Evolutionary conservation across 768 basidiomycete species (phyloP).

Genomic region (Pholiota microspora): DNA sequence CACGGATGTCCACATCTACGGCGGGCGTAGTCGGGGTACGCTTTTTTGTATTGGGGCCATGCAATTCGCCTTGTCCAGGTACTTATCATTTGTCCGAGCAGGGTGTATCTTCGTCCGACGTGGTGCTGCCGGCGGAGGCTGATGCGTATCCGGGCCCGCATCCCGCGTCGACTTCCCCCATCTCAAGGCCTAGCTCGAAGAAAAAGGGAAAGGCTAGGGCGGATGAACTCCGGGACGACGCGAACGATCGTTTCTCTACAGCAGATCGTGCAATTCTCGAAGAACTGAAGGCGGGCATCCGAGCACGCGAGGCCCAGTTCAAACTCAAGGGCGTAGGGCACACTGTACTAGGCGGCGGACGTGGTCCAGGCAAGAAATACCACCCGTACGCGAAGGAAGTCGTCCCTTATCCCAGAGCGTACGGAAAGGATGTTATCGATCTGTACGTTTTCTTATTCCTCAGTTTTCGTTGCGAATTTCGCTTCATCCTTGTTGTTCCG

Average conservation of each 20-base stretch:
- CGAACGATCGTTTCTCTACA: conserved; percentile 44
- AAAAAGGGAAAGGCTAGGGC: not conserved
- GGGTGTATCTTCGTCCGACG: not conserved
- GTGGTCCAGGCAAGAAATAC: conserved; percentile 45
- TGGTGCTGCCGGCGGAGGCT: not conserved
- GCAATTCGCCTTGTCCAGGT: not conserved
- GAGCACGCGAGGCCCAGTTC: conserved; percentile 57
- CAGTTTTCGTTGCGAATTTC: conserved; percentile 4
- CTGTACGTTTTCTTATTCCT: conserved; percentile 45
- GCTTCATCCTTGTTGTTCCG: not conserved
- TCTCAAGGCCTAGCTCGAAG: not conserved
- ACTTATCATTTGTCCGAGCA: not conserved
- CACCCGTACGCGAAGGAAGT: conserved; percentile 49
- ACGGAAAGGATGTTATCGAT: conserved; percentile 61
- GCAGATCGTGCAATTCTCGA: conserved; percentile 60
- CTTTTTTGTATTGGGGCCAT: not conserved
- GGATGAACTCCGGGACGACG: not conserved
- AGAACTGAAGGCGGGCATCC: conserved; percentile 51
- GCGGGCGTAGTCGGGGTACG: not conserved
- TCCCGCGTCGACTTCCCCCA: not conserved
- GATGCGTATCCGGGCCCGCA: conserved; percentile 5
- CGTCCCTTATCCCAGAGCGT: conserved; percentile 70
- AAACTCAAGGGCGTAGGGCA: conserved; percentile 42
- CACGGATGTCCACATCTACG: conserved; percentile 5
- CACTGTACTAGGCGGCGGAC: conserved; percentile 27